A percentile compares a stretch with the other conserved stretches of the same genome.
Conservation (phyloP, 805 yeast genomes). For the Ogataea angusta region DNA sequence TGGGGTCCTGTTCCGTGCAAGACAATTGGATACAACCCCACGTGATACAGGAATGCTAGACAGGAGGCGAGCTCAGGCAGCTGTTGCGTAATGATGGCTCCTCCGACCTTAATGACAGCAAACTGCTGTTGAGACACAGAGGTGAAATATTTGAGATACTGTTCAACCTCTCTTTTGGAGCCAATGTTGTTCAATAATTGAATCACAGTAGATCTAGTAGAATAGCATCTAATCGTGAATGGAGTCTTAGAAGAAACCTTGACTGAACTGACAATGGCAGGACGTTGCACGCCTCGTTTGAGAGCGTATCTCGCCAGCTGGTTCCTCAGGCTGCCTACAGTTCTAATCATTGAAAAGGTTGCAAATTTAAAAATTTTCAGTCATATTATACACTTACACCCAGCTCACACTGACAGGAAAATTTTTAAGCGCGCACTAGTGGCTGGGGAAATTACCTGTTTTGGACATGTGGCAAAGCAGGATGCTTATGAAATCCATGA, state of each 20-base stretch:
- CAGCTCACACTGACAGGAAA: conserved; percentile 3
- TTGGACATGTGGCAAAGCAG: conserved; percentile 3
- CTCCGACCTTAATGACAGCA: conserved; percentile 98
- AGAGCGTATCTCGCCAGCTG: conserved; percentile 24
- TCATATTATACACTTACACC: conserved; percentile 1
- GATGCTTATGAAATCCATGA: not conserved
- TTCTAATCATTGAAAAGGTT: conserved; percentile 9
- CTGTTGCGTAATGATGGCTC: conserved; percentile 96
- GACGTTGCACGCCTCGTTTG: conserved; percentile 14
- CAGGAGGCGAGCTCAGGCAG: conserved; percentile 92
- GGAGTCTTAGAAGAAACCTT: conserved; percentile 1
- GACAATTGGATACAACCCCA: conserved; percentile 94
- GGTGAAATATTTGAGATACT: conserved; percentile 92
- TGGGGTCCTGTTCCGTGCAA: conserved; percentile 99
- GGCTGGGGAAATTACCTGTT: conserved; percentile 15
- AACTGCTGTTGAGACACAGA: conserved; percentile 95
- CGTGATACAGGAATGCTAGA: conserved; percentile 92
- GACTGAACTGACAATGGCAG: conserved; percentile 7
- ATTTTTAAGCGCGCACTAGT: conserved; percentile 16
- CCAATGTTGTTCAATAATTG: conserved; percentile 95
- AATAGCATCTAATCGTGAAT: conserved; percentile 34
- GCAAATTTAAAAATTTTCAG: conserved; percentile 13
- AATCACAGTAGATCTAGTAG: conserved; percentile 92
- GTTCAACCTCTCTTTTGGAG: conserved; percentile 97
- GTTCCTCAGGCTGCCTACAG: conserved; percentile 18